Evolutionary conservation across 345 rosid species (phyloP), one percentile per base, ranked within the genome.

Genomic region (Melaleuca quinquenervia): DNA sequence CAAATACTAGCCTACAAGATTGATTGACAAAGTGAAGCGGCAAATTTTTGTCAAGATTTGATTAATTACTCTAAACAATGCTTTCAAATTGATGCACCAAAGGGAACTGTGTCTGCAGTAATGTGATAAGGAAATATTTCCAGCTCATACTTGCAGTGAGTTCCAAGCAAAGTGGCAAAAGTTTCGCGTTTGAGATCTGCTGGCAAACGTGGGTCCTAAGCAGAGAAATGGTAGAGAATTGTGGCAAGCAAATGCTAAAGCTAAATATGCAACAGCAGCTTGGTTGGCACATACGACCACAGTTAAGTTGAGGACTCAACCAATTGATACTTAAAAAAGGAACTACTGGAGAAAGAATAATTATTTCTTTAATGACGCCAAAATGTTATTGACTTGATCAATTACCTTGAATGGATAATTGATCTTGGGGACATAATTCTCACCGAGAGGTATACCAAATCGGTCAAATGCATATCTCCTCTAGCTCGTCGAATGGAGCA

Each of bases 391-490:
- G 24, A 32, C 48, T 64, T 18, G 78, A 53, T 83, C 74, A 15
- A 27, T 74, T 92, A 97, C 99, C 99, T 95, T 94, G 92, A 94
- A 96, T 84, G 99, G 92, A 87, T 97, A 97, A 88, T 91, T 96
- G 88, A 97, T 93, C 91, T 97, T 96, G 85, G 96, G 91, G 27
- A 93, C 94, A 89, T 94, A 96, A 88, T 93, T 96, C 90, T 97
- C 98, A 50, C 98, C 98, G 44, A 85, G 55, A 89, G 98, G 96
- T 84, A 97, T 91, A 87, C 94, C 98, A 85, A 91, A 86, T 87
- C 94, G 90, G 89, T 95, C 98, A n/a, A n/a, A n/a, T n/a, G n/a
- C n/a, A n/a, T n/a, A n/a, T n/a, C n/a, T n/a, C n/a, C n/a, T n/a
- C n/a, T n/a, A n/a, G n/a, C n/a, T n/a, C n/a, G n/a, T n/a, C n/a